These are phyloP conservation scores for Leccinum variicolor DNA, from an alignment of 768 basidiomycete genomes.

Conservation along the genomic window DNA sequence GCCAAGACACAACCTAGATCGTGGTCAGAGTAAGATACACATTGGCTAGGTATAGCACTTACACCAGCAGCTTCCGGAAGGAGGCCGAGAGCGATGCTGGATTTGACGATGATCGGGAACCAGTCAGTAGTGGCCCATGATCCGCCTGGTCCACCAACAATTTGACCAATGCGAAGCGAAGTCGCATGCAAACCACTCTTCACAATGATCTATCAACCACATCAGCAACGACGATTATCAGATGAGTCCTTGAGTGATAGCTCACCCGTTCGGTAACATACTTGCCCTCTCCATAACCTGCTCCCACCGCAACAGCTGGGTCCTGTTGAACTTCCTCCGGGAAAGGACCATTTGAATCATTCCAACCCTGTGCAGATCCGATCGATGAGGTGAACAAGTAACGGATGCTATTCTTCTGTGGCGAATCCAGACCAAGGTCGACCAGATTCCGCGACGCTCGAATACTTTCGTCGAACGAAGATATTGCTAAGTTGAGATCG, in stretches of 20 bases:
- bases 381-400: constrained; percentile 43
- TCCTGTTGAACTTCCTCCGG: constrained; percentile 35
- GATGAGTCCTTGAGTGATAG: too few species aligned
- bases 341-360: constrained; percentile 26
- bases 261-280: constrained; percentile 38
- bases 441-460: constrained; percentile 36
- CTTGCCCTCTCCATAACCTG: constrained; percentile 48
- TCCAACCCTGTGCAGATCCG: constrained; percentile 32
- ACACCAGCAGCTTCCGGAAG: constrained; percentile 33
- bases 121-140: constrained; percentile 45
- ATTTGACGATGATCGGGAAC: constrained; percentile 44
- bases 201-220: constrained; percentile 32
- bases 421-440: constrained; percentile 30
- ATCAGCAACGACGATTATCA: neutral
- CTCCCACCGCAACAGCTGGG: constrained; percentile 32
- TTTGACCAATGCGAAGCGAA: constrained; percentile 45
- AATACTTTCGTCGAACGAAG: constrained; percentile 43
- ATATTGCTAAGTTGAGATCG: constrained; percentile 39
- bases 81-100: constrained; percentile 26
- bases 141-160: constrained; percentile 40
- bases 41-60: neutral
- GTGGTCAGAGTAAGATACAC: neutral
- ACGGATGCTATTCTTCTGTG: constrained; percentile 24
- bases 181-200: constrained; percentile 36
- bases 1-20: constrained; percentile 40